Percentiles rank a stretch among this genome's conserved stretches.
Conservation (phyloP, 2,329 filamentous ascomycete species). For the Penicillium sp. region DNA sequence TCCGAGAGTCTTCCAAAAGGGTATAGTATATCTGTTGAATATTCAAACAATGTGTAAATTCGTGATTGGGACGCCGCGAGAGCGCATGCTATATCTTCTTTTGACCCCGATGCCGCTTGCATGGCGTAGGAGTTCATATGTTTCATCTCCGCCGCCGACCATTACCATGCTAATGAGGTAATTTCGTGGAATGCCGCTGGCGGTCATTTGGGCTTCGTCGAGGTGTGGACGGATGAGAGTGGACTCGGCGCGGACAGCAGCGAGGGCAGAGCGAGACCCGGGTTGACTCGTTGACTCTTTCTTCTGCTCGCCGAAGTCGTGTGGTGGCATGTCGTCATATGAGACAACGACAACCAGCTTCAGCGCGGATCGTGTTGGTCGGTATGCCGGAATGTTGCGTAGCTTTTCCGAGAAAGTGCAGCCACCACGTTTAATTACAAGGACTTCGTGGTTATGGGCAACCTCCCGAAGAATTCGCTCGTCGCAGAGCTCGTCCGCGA, state of each 20-base stretch:
- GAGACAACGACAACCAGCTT: slow-evolving; percentile 75
- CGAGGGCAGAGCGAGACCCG: slow-evolving; percentile 31
- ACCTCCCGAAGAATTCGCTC: slow-evolving; percentile 46
- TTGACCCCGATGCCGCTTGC: slow-evolving; percentile 65
- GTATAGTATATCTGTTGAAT: slow-evolving; percentile 11
- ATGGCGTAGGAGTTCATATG: slow-evolving; percentile 54
- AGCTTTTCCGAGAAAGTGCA: slow-evolving; percentile 81
- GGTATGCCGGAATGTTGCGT: slow-evolving; percentile 69
- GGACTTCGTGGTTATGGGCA: slow-evolving; percentile 57
- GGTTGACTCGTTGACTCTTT: background rate
- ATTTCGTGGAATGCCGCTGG: slow-evolving; percentile 58
- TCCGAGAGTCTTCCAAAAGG: background rate
- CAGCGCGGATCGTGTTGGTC: slow-evolving; percentile 52
- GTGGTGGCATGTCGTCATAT: slow-evolving; percentile 42
- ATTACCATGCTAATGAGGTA: slow-evolving; percentile 75
- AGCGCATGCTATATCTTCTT: slow-evolving; percentile 69
- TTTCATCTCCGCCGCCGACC: slow-evolving; percentile 61
- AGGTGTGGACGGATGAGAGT: slow-evolving; percentile 59
- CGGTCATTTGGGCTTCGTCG: slow-evolving; percentile 63
- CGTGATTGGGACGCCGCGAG: slow-evolving; percentile 66
- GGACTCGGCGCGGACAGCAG: slow-evolving; percentile 30
- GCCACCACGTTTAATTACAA: slow-evolving; percentile 70
- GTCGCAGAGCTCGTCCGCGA: slow-evolving; percentile 61
- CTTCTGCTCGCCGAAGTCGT: background rate
- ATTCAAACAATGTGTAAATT: slow-evolving; percentile 63